Conservation (phyloP, 805 yeast genomes). For the Saccharomyces kudriavzevii region DNA sequence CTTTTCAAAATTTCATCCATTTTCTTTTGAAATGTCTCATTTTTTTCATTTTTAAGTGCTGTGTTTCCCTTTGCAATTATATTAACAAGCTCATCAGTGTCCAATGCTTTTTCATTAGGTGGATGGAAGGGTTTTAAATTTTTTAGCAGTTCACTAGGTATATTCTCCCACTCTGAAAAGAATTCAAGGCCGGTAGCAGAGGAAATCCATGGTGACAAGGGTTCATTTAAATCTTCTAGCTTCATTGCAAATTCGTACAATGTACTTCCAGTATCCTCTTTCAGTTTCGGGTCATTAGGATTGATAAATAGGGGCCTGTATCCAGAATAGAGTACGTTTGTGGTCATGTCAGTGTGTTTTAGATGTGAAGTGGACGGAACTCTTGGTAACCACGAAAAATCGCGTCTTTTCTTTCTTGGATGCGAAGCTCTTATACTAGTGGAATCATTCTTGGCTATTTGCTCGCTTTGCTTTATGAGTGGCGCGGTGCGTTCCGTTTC, state of each 20-base stretch:
- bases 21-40: slow-evolving; percentile 13
- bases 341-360: slow-evolving; percentile 17
- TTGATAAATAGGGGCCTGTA: slow-evolving; percentile 25
- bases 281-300: slow-evolving; percentile 6
- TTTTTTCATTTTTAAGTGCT: slow-evolving; percentile 5
- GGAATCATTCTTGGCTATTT: background rate
- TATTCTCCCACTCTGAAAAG: slow-evolving; percentile 30
- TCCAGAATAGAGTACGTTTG: slow-evolving; percentile 24
- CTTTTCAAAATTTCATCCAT: slow-evolving; percentile 17
- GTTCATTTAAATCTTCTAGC: slow-evolving; percentile 21
- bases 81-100: background rate
- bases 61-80: background rate
- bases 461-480: background rate
- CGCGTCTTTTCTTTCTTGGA: slow-evolving; percentile 8
- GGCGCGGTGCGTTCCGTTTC: background rate
- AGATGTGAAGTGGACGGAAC: slow-evolving; percentile 24
- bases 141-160: slow-evolving; percentile 27
- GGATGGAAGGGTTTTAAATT: slow-evolving; percentile 31
- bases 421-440: background rate
- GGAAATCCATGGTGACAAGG: slow-evolving; percentile 27
- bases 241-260: slow-evolving; percentile 28
- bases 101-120: slow-evolving; percentile 11
- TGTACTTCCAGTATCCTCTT: slow-evolving; percentile 13
- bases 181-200: slow-evolving; percentile 32
- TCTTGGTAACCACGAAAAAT: slow-evolving; percentile 25